Evolutionary conservation across 2,329 filamentous ascomycete species (phyloP), one percentile per base, ranked within the genome.

Genomic region (Apiospora malaysiana): DNA sequence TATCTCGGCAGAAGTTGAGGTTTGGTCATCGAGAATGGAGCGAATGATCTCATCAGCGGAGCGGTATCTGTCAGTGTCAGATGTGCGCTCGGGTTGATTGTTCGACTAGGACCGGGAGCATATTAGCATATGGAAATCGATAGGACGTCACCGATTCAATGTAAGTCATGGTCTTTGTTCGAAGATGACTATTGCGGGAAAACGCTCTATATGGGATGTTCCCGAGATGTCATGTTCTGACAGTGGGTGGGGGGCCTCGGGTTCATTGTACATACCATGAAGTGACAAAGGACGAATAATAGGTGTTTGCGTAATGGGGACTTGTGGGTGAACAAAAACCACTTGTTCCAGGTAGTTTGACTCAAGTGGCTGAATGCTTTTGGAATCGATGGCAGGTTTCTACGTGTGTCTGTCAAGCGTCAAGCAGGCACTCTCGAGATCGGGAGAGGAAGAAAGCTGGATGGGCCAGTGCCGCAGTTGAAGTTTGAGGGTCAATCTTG

Each of bases 21-120:
- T 75, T 73, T 80, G 76, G 72, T 81, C 79, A 76, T 84, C 80
- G 75, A 83, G 79, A 69, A 83, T 82, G 69, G 79, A 81, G 68
- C 79, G 79, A 32, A 84, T 77, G 72, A 78, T 78, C 70, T 78
- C 78, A 75, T 79, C 74, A 72, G 79, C 77, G 23, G 77, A 76
- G 69, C 73, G 75, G 73, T 76, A 80, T 68, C 74, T 73, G 70
- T 71, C 72, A 56, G 73, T 76, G 71, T 75, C 73, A 69, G 76
- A 73, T 51, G 76, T 69, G 69, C 72, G 77, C 68, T 75, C 76
- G 63, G 78, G 71, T 45, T 71, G 73, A 77, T 78, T 76, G 73
- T 75, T 75, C 73, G 79, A 80, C 81, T 82, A 75, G 72, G 23
- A 46, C 43, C 70, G 69, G 59, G 21, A 42, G 14, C n/a, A 45